These are phyloP conservation scores for Juglanconis sp. DNA, from an alignment of 2,329 filamentous ascomycete genomes.

Conservation along the genomic window DNA sequence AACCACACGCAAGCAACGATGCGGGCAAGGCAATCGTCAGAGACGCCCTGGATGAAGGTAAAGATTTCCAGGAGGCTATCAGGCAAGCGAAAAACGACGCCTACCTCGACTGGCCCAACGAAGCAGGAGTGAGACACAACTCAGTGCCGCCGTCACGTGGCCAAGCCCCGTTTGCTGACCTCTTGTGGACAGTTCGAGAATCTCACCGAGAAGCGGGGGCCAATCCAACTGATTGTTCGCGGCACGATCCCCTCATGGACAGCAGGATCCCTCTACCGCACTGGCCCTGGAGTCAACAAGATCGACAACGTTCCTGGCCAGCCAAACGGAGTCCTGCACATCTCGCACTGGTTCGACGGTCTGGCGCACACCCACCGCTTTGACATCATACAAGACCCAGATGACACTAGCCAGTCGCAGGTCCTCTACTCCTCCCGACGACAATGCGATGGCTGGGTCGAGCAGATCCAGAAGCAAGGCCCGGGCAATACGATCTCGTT, in stretches of 20 bases:
- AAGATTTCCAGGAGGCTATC: background rate
- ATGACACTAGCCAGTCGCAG: slow-evolving; percentile 20
- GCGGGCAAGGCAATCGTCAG: too few relatives aligned
- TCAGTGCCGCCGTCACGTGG: background rate
- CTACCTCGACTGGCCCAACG: slow-evolving; percentile 46
- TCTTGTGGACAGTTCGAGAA: slow-evolving; percentile 57
- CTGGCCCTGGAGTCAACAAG: slow-evolving; percentile 65
- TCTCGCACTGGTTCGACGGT: slow-evolving; percentile 80
- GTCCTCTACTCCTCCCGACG: slow-evolving; percentile 71
- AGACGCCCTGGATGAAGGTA: too few relatives aligned
- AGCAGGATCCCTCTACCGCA: slow-evolving; percentile 70
- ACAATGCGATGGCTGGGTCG: slow-evolving; percentile 62
- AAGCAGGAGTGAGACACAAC: slow-evolving; percentile 38
- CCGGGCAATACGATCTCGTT: slow-evolving; percentile 35
- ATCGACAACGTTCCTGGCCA: slow-evolving; percentile 39
- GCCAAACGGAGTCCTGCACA: slow-evolving; percentile 47
- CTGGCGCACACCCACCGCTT: slow-evolving; percentile 71
- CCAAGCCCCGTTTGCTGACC: background rate
- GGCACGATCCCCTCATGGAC: slow-evolving; percentile 70
- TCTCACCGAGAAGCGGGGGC: slow-evolving; percentile 63
- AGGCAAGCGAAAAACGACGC: slow-evolving; percentile 22
- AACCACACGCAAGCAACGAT: too few relatives aligned
- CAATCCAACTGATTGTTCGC: slow-evolving; percentile 59
- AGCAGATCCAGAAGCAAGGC: slow-evolving; percentile 53
- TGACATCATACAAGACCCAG: slow-evolving; percentile 49